Conservation (phyloP, 441 rosid species). For the Bocquillonia castaneifolia region DNA sequence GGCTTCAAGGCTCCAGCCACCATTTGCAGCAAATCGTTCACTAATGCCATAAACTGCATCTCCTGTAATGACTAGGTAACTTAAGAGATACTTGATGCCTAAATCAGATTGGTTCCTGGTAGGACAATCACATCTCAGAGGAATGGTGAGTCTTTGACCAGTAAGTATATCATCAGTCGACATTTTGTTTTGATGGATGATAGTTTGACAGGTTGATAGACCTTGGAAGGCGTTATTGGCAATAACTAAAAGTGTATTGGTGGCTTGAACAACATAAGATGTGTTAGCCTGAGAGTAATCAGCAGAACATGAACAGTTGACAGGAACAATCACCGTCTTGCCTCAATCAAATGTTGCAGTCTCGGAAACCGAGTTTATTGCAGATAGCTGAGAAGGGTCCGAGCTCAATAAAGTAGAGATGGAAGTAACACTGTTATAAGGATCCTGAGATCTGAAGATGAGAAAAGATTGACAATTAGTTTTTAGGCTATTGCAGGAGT, state of each 20-base stretch:
- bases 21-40: constrained; percentile 37
- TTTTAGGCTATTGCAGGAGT: constrained; percentile 64
- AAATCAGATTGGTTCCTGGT: constrained; percentile 47
- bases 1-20: constrained; percentile 45
- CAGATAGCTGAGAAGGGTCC: constrained; percentile 40
- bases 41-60: constrained; percentile 32
- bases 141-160: constrained; percentile 43
- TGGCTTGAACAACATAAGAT: constrained; percentile 36
- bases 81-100: constrained; percentile 45
- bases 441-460: constrained; percentile 52
- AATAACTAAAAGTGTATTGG: constrained; percentile 25
- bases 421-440: constrained; percentile 42
- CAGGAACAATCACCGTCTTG: constrained; percentile 58
- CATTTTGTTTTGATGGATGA: constrained; percentile 35
- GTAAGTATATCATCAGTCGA: constrained; percentile 20
- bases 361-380: constrained; percentile 42
- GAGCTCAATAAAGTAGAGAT: constrained; percentile 52
- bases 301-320: constrained; percentile 66
- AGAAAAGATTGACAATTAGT: constrained; percentile 51
- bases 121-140: constrained; percentile 74
- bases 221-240: constrained; percentile 64
- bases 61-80: constrained; percentile 32
- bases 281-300: constrained; percentile 48
- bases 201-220: constrained; percentile 70
- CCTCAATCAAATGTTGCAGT: constrained; percentile 32